Conservation (phyloP, 176 grass and related monocot genomes). For the Saccharum officinarum region DNA sequence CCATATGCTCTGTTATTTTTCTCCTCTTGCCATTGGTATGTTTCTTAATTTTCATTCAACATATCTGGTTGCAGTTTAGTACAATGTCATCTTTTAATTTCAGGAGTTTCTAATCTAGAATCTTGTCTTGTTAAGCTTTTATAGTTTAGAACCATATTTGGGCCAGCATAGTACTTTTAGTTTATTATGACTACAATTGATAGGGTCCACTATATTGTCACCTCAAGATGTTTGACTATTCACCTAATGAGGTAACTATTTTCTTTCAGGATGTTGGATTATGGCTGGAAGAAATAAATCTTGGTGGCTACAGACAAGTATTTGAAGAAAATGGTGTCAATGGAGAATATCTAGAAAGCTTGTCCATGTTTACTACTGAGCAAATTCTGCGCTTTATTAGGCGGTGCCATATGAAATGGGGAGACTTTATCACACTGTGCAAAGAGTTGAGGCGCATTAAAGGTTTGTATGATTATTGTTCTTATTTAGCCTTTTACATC, state of each 20-base stretch:
- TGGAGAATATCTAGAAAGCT: slow-evolving; percentile 89
- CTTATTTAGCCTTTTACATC: not conserved
- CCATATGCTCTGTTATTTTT: not conserved
- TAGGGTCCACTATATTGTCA: not conserved
- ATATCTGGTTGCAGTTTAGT: not conserved
- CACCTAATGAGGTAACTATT: slow-evolving; percentile 28
- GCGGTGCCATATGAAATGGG: slow-evolving; percentile 99
- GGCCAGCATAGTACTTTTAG: not conserved
- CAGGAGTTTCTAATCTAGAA: slow-evolving; percentile 5
- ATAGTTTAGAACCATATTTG: not conserved
- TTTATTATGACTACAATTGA: not conserved
- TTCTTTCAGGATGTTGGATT: slow-evolving; percentile 92
- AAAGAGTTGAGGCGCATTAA: slow-evolving; percentile 98
- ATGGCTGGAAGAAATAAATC: slow-evolving; percentile 99
- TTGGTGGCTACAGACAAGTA: slow-evolving; percentile 84
- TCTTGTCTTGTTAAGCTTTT: not conserved
- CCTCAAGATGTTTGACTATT: not conserved
- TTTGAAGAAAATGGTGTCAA: slow-evolving; percentile 96
- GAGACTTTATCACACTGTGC: slow-evolving; percentile 98
- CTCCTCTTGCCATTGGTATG: not conserved
- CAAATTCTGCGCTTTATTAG: slow-evolving; percentile 98
- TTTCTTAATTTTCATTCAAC: not conserved
- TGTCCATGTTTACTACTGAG: slow-evolving; percentile 96
- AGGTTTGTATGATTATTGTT: slow-evolving; percentile 52
- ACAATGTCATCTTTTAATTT: not conserved